Base-by-base conservation (phyloP, 192 early-diverging fungal genomes). In the Coemansia sp. region DNA sequence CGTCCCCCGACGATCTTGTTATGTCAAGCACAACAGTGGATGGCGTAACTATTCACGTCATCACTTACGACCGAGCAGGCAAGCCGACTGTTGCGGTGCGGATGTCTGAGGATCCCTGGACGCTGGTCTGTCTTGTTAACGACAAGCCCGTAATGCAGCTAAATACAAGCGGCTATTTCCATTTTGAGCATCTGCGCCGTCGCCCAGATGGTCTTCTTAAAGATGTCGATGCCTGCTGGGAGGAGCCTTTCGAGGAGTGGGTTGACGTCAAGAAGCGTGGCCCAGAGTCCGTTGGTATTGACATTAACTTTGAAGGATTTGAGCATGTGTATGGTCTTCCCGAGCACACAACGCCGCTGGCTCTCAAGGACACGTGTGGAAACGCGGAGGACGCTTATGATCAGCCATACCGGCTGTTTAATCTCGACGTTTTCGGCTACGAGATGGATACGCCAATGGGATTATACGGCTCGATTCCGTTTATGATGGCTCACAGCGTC, bases 401-500 rank as follows among this genome's bases (percentile, higher is more conserved):
- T 15, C 93, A 98, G 50, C 97, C 97, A 9, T 99, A 96, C 77
- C 83, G 97, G 22, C 72, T 98, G 38, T 99, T 95, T 71, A 99
- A 99, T 66, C 74, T 95, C 55, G 97, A 99, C 61, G 96, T 98
- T 21, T 98, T 98, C 75, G 97, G 98, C 78, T 96, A 98, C 82
- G 88, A 89, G 21, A 50, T 90, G 17, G 92, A 99, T 81, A 93
- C 81, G 61, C 93, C 96, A 15, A 95, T 93, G 87, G 91, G 94
- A 4, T 84, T 99, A 4, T 99, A 99, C 64, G 95, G 97, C 39
- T 85, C 91, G 8, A 80, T 99, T 21, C 97, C 97, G 13, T 89
- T 96, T 52, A 93, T 99, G 87, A 53, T 94, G 30, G 93, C 92
- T 1, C 95, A 99, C 63, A 84, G 83, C 30, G 83, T 86, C 54